phyloP scores from a whole-genome alignment of 2,329 filamentous ascomycete genomes.

The Fusarium pseudocircinatum region DNA sequence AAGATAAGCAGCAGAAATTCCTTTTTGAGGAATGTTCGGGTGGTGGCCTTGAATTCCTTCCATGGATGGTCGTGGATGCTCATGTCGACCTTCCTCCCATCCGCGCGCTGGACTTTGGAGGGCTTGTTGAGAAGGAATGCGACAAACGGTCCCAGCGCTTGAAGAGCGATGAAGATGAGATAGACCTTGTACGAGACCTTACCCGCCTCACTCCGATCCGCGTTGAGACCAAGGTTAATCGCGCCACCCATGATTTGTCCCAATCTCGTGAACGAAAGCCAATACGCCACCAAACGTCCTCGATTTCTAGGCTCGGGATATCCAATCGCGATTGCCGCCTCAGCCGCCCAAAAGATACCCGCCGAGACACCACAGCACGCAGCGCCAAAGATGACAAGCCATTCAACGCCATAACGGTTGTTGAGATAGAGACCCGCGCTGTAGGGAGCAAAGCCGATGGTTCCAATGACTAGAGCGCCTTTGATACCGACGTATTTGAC shows the following conservation, averaged over 20 bases:
- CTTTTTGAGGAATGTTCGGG: conserved; percentile 65
- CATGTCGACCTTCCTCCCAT: conserved; percentile 67
- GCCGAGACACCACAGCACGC: conserved; percentile 54
- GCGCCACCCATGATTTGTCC: conserved; percentile 64
- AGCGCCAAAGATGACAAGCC: conserved; percentile 56
- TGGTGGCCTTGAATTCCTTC: conserved; percentile 66
- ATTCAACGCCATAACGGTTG: conserved; percentile 54
- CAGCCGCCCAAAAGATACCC: conserved; percentile 49
- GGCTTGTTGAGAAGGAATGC: conserved; percentile 68
- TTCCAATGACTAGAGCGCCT: conserved; percentile 53
- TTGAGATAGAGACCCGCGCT: conserved; percentile 56
- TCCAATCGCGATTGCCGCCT: conserved; percentile 56
- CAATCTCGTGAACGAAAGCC: conserved; percentile 69
- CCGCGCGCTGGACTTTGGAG: conserved; percentile 66
- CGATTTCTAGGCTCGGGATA: conserved; percentile 74
- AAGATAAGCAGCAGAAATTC: conserved; percentile 70
- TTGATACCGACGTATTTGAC: conserved; percentile 45
- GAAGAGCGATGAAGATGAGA: conserved; percentile 72
- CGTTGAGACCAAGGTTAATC: conserved; percentile 72
- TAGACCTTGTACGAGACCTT: conserved; percentile 73
- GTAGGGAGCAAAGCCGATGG: conserved; percentile 55
- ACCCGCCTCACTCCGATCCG: conserved; percentile 61
- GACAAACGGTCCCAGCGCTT: conserved; percentile 68
- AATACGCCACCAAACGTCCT: conserved; percentile 69
- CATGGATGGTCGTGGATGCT: conserved; percentile 62